Conservation (phyloP, 2,329 filamentous ascomycete species). For the Fusarium sp. region DNA sequence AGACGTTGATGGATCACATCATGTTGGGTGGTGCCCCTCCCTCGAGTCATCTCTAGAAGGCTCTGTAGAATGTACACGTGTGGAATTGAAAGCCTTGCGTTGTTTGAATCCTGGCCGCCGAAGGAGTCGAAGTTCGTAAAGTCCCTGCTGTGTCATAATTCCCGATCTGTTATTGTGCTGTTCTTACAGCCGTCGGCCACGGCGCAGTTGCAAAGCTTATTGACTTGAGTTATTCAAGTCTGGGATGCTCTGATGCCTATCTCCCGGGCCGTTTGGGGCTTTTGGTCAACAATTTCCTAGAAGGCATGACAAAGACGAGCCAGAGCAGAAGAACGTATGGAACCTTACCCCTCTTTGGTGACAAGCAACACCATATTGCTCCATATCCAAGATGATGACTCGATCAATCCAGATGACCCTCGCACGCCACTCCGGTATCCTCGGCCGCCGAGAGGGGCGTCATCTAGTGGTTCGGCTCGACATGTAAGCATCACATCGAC, state of each 20-base stretch:
- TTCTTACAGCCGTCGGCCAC: background rate
- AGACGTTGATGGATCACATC: slow-evolving; percentile 33
- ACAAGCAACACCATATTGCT: background rate
- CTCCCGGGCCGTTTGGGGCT: too few relatives aligned
- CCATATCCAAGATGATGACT: background rate
- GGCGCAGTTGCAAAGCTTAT: too few relatives aligned
- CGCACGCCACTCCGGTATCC: background rate
- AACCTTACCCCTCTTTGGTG: background rate
- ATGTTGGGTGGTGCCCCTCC: slow-evolving; percentile 14
- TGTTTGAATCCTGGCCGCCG: background rate
- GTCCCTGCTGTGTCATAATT: background rate
- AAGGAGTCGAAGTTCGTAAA: background rate
- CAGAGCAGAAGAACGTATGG: background rate
- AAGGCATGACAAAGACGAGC: background rate
- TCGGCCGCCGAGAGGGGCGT: background rate
- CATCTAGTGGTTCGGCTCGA: background rate
- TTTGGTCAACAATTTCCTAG: too few relatives aligned
- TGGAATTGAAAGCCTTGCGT: background rate
- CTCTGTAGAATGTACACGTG: background rate
- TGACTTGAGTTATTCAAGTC: too few relatives aligned
- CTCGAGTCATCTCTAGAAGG: slow-evolving; percentile 11
- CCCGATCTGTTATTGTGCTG: too few relatives aligned
- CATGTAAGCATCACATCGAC: background rate
- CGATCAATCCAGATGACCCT: background rate
- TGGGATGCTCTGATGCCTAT: too few relatives aligned